Conservation (phyloP, 306 rosid genomes). For the Cucumis cinereus region DNA sequence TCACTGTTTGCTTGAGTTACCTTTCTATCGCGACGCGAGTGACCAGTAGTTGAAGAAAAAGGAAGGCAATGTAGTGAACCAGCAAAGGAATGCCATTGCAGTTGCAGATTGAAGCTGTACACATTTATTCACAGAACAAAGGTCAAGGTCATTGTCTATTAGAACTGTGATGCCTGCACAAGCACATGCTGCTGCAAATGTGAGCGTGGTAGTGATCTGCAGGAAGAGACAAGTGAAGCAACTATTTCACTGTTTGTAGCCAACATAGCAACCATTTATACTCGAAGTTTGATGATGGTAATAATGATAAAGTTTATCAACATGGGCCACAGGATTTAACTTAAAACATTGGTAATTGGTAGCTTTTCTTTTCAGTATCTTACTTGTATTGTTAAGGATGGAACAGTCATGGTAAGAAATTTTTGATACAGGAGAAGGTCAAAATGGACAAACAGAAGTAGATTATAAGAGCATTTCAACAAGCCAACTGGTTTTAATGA, state of each 20-base stretch:
- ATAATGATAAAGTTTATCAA: not conserved
- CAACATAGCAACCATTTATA: not conserved
- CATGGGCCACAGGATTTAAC: not conserved
- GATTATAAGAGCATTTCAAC: not conserved
- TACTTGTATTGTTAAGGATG: not conserved
- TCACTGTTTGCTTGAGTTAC: not conserved
- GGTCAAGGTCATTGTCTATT: slow-evolving; percentile 63
- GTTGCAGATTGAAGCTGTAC: slow-evolving; percentile 74
- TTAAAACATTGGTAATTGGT: not conserved
- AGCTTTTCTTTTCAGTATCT: not conserved
- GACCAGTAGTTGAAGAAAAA: slow-evolving; percentile 74
- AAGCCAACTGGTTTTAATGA: not conserved
- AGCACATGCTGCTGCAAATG: slow-evolving; percentile 93
- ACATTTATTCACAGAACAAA: slow-evolving; percentile 54
- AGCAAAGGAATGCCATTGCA: slow-evolving; percentile 77
- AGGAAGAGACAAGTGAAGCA: not conserved
- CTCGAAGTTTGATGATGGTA: not conserved
- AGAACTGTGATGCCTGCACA: slow-evolving; percentile 92
- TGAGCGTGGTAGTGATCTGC: slow-evolving; percentile 77
- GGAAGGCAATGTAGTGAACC: slow-evolving; percentile 73
- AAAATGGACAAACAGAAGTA: not conserved
- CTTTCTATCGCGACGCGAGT: not conserved
- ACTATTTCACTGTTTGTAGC: not conserved
- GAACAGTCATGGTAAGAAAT: not conserved
- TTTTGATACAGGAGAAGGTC: not conserved